Percentiles rank a stretch among this genome's conserved stretches.
Evolutionary conservation across 192 early-diverging fungal genomes (phyloP).

Genomic region (Dispira parvispora): DNA sequence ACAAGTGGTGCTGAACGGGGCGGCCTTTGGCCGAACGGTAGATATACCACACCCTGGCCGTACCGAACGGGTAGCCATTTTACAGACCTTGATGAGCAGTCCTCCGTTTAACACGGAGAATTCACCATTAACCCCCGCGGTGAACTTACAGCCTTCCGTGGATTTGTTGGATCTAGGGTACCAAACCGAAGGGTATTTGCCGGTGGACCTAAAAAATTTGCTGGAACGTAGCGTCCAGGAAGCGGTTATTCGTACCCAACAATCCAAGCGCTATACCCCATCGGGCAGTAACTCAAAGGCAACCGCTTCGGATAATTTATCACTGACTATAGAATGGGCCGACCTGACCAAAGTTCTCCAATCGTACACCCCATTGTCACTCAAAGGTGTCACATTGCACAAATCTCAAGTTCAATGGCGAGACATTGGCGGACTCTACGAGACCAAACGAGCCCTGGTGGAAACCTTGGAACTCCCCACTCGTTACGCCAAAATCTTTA

Average conservation of each 20-base stretch:
- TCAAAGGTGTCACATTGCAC: slow-evolving; percentile 65
- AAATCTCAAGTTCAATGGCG: slow-evolving; percentile 60
- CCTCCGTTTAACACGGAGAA: slow-evolving; percentile 1
- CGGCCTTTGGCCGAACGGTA: slow-evolving; percentile 14
- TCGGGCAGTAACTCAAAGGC: slow-evolving; percentile 12
- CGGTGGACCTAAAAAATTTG: slow-evolving; percentile 61
- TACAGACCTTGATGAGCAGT: slow-evolving; percentile 43
- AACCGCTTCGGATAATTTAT: slow-evolving; percentile 13
- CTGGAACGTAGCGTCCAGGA: slow-evolving; percentile 69
- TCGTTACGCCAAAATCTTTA: slow-evolving; percentile 81
- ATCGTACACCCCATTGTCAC: slow-evolving; percentile 61
- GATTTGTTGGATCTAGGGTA: slow-evolving; percentile 57
- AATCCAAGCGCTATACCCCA: neutral
- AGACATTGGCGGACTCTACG: slow-evolving; percentile 79
- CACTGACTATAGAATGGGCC: slow-evolving; percentile 27
- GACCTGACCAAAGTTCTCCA: slow-evolving; percentile 61
- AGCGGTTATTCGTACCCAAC: slow-evolving; percentile 37
- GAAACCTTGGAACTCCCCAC: slow-evolving; percentile 95
- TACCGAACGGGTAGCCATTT: slow-evolving; percentile 35
- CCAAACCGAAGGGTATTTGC: slow-evolving; percentile 74
- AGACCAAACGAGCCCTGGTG: slow-evolving; percentile 58
- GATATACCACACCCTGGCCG: slow-evolving; percentile 19
- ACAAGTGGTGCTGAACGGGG: slow-evolving; percentile 12
- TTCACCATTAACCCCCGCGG: slow-evolving; percentile 24
- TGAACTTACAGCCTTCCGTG: slow-evolving; percentile 32